Evolutionary conservation across 371 early-diverging fungal genomes (phyloP).

Genomic region (Nematocida parisii): DNA sequence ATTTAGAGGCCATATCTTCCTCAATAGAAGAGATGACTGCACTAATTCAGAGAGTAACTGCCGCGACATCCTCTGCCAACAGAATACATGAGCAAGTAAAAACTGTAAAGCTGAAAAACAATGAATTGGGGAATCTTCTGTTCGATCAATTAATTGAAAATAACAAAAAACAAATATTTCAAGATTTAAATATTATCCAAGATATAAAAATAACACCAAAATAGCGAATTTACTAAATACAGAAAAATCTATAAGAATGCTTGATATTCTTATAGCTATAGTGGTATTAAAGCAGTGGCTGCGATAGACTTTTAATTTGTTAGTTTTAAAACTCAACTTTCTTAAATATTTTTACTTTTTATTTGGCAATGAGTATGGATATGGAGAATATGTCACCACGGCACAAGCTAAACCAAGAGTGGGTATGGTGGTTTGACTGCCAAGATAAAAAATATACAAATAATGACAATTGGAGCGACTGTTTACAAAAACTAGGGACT

Average conservation of each 20-base stretch:
- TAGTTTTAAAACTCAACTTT: constrained; percentile 10
- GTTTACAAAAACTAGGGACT: constrained; percentile 34
- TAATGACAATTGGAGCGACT: constrained; percentile 45
- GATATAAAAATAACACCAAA: not conserved
- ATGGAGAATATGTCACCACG: constrained; percentile 70
- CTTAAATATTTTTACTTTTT: constrained; percentile 58
- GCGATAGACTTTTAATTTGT: not conserved
- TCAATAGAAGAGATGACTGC: not conserved
- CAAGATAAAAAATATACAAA: constrained; percentile 71
- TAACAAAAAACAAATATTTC: not conserved
- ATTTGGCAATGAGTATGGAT: constrained; percentile 42
- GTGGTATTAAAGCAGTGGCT: not conserved
- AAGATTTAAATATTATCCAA: not conserved
- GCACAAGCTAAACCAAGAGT: constrained; percentile 79
- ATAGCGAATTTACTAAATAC: not conserved
- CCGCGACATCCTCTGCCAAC: not conserved
- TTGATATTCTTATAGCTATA: too few relatives aligned
- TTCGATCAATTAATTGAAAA: not conserved
- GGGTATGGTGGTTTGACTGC: constrained; percentile 88
- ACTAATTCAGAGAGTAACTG: not conserved
- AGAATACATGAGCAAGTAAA: not conserved
- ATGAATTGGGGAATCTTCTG: not conserved
- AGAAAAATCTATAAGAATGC: not conserved
- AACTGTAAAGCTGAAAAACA: not conserved
- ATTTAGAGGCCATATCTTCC: not conserved